phyloP scores from a whole-genome alignment of 768 basidiomycete species.

The Albatrellus ellisii region DNA sequence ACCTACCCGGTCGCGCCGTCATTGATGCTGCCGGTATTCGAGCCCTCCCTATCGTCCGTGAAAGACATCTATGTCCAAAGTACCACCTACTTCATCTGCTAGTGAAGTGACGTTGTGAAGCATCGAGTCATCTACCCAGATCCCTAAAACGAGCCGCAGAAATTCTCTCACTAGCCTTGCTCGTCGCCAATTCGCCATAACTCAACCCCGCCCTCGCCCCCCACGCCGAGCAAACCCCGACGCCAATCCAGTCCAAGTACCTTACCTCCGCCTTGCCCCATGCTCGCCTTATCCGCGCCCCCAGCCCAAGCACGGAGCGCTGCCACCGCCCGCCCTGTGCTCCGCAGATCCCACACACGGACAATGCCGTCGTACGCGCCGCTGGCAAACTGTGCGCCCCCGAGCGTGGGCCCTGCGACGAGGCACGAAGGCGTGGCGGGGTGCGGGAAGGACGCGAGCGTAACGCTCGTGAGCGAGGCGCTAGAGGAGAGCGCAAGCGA shows the following conservation, averaged over 20 bases:
- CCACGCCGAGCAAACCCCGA: conserved; percentile 15
- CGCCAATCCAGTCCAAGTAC: conserved; percentile 35
- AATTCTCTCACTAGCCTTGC: conserved; percentile 2
- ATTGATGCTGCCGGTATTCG: too few relatives aligned
- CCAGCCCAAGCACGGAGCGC: conserved; percentile 51
- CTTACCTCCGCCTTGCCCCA: conserved; percentile 41
- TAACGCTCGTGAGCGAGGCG: conserved; percentile 18
- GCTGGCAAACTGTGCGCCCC: conserved; percentile 52
- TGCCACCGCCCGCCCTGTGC: conserved; percentile 48
- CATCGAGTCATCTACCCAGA: too few relatives aligned
- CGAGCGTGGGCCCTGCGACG: conserved; percentile 15
- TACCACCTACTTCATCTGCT: too few relatives aligned
- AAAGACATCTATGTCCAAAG: too few relatives aligned
- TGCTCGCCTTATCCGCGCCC: too few relatives aligned
- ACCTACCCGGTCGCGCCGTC: too few relatives aligned
- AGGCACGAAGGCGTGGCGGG: conserved; percentile 58
- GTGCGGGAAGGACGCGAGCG: conserved; percentile 36
- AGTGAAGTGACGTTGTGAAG: too few relatives aligned
- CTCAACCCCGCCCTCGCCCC: conserved; percentile 19
- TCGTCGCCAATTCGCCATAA: conserved; percentile 19
- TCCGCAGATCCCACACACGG: conserved; percentile 69
- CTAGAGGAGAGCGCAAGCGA: too few relatives aligned
- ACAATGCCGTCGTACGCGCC: conserved; percentile 73
- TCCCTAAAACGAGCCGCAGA: too few relatives aligned
- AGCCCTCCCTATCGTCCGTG: too few relatives aligned